Base-by-base conservation (phyloP, 116 monocot species). In the Papilionanthe hybrid region DNA sequence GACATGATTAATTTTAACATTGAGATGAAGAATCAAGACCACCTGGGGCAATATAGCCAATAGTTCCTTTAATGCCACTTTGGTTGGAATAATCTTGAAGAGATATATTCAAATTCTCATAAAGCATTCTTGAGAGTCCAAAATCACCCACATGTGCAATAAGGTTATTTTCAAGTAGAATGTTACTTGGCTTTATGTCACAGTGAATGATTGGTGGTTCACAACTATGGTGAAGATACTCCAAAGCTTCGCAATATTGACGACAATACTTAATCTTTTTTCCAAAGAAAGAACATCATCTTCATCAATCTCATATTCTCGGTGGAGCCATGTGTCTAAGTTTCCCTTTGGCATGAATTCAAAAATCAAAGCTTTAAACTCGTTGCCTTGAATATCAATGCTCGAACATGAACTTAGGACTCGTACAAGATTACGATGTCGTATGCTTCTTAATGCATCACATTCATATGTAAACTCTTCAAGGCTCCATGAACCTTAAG, bases 291-390 rank as follows among this genome's bases (percentile, higher is more conserved):
- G 72, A 0, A 5, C 81, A 7, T 43, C 57, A 9, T 73, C 23
- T 78, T 23, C 43, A 32, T 37, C 20, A 56, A 15, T 22, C 37
- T 17, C 28, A 28, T 23, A 7, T 19, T 68, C 19, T n/a, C 11
- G 77, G 68, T 82, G 79, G 73, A 82, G 41, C 79, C 82, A 82
- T 55, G 19, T 56, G 23, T 75, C 82, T 12, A 81, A 44, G 42
- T 79, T 86, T 30, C 89, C 89, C 74, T 84, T 89, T 47, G 84
- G 86, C 89, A 89, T 82, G 76, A 75, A 84, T 47, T 86, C 84
- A 68, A 82, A 84, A 45, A 88, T 78, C 15, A 88, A 53, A 47
- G 88, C 83, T 71, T 78, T 88, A 60, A 88, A 88, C 8, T 89
- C 86, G 0, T 55, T 72, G 27, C 86, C 86, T n/a, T 77, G 32